Evolutionary conservation across 257 asterid genomes (phyloP).

Genomic region (Solanum virginianum): DNA sequence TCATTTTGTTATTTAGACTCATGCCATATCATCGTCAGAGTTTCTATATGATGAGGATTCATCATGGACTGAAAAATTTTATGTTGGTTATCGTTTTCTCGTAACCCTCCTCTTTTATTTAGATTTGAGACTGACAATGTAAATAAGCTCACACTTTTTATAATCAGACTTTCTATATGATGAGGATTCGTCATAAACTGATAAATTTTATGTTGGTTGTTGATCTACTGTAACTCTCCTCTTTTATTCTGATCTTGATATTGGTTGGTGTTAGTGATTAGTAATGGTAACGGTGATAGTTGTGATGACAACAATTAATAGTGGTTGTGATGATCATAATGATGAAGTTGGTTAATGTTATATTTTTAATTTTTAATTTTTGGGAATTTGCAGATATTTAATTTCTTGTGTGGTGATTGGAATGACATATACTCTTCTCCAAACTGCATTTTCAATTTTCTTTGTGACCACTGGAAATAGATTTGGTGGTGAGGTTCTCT

Average conservation of each 20-base stretch:
- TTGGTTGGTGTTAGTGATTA: no score
- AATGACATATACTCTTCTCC: constrained; percentile 25
- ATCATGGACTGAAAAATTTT: not conserved
- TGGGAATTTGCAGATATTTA: constrained; percentile 22
- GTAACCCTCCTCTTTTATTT: not conserved
- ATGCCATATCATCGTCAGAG: not conserved
- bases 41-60: not conserved
- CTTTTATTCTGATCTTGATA: rapidly evolving
- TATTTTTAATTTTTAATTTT: not conserved
- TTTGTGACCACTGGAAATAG: constrained; percentile 32
- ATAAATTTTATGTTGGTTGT: no score
- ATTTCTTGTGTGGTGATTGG: constrained; percentile 29
- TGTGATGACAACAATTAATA: no score
- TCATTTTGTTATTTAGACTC: not conserved
- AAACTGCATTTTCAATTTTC: constrained; percentile 27
- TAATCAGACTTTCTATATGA: no score
- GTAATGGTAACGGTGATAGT: no score
- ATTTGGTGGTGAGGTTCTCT: constrained; percentile 25
- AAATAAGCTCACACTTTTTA: no score
- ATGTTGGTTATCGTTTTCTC: no score
- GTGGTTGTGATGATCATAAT: no score
- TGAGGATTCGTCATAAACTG: no score
- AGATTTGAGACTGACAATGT: no score
- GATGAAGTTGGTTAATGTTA: no score
- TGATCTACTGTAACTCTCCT: not conserved